Evolutionary conservation across 2,329 filamentous ascomycete genomes (phyloP).

Genomic region (Cercospora berteroae): DNA sequence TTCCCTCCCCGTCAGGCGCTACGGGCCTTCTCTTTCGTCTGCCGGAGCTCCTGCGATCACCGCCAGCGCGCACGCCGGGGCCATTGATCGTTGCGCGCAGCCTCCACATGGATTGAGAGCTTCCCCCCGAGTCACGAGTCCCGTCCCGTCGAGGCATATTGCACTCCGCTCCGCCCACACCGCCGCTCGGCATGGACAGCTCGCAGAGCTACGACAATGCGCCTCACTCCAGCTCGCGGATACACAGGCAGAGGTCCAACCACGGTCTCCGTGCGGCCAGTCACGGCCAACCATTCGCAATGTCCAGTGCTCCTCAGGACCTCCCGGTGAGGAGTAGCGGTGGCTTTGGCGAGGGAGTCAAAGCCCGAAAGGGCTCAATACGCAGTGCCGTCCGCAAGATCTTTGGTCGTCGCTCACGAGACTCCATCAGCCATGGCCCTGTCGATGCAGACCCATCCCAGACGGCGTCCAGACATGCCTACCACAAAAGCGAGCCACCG

Average conservation of each 20-base stretch:
- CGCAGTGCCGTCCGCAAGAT: constrained; percentile 39
- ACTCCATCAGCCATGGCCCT: constrained; percentile 19
- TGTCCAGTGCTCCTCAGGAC: constrained; percentile 13
- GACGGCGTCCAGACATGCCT: constrained; percentile 31
- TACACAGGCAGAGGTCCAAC: constrained; percentile 30
- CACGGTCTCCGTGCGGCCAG: constrained; percentile 25
- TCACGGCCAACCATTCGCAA: constrained; percentile 21
- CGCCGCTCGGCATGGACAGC: constrained; percentile 12
- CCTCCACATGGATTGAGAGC: background rate
- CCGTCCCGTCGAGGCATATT: background rate
- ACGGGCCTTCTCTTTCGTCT: background rate
- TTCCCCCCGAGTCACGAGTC: background rate
- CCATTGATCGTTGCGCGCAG: background rate
- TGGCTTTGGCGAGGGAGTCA: constrained; percentile 20
- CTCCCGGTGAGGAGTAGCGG: constrained; percentile 13
- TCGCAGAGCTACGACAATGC: constrained; percentile 24
- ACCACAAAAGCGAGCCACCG: constrained; percentile 35
- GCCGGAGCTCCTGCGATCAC: background rate
- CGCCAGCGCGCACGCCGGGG: too few species aligned
- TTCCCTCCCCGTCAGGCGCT: background rate
- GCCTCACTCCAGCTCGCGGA: constrained; percentile 13
- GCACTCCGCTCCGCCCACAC: background rate
- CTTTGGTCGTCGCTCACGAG: constrained; percentile 38
- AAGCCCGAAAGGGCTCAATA: constrained; percentile 36
- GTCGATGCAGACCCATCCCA: constrained; percentile 7